Base-by-base conservation (phyloP, 345 rosid species). In the Brassica incana region DNA sequence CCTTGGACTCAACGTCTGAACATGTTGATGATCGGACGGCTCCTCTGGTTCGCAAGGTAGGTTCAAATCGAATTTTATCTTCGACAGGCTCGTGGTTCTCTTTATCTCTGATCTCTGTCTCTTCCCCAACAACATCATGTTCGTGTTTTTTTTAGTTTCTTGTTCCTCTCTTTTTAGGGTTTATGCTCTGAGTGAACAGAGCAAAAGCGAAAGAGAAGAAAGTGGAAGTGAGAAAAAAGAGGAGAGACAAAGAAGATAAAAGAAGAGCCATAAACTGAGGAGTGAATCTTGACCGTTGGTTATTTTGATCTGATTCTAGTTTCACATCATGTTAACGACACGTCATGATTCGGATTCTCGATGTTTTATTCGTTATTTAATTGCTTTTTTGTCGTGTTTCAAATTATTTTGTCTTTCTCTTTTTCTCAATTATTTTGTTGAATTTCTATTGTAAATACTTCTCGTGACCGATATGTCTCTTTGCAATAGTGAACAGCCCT, bases 51-150 rank as follows among this genome's bases (percentile, higher is more conserved):
- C 84, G 60, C 23, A 73, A 68, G 82, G 74, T 73, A 50, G 54
- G 45, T 59, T 8, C 29, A 77, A 43, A 68, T 83, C 81, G 8
- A 90, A 86, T 80, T 93, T 85, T 61, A 93, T 88, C 83, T 91
- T 90, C 4, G 83, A 83, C 72, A 89, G 48, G 84, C 95, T 93
- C 11, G 93, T 85, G 3, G 97, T 93, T 85, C 87, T 86, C 83
- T 83, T 89, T 86, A 93, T 85, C 12, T 85, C 88, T 5, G 75
- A 85, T 45, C 97, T 88, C 0, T 89, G 85, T 81, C 97, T 91
- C 90, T 93, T 93, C 18, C 98, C 97, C 50, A 91, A 65, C 88
- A 88, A 78, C 94, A 90, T 91, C 68, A 6, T 80, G 27, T 32
- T 43, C 12, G 2, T 59, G 7, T 32, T n/a, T 27, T 36, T 18